These are phyloP conservation scores for Thermochaetoides dissita DNA, from an alignment of 2,329 filamentous ascomycete genomes.

Conservation along the genomic window DNA sequence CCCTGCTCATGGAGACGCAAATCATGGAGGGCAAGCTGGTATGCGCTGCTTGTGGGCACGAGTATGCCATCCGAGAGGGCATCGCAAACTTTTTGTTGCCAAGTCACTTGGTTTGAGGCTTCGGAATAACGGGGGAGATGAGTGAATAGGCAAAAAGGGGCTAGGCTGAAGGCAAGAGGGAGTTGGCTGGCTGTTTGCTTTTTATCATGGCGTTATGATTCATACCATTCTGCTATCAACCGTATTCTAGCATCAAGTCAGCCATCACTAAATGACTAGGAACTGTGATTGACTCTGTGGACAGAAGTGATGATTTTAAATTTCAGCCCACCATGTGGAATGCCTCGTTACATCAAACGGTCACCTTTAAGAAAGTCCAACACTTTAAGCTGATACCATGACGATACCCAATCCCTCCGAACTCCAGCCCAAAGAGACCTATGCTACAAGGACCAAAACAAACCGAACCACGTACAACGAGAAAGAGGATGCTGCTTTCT, in stretches of 20 bases:
- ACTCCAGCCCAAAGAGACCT: constrained; percentile 10
- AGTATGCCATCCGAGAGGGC: constrained; percentile 88
- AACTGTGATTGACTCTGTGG: neutral
- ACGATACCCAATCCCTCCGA: constrained; percentile 9
- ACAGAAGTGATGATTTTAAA: neutral
- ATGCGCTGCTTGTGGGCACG: constrained; percentile 82
- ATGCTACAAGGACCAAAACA: constrained; percentile 8
- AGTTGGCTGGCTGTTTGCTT: neutral
- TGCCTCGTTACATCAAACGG: too few species aligned
- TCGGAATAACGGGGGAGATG: neutral
- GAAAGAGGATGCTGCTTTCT: neutral
- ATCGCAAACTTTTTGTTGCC: constrained; percentile 94
- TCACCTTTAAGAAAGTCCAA: too few species aligned
- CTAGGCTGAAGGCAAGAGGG: neutral
- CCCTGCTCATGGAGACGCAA: constrained; percentile 74
- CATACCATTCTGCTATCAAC: neutral
- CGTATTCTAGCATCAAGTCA: neutral
- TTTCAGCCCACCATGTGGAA: too few species aligned
- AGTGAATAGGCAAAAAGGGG: neutral
- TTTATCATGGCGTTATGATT: constrained; percentile 3
- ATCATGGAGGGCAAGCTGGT: constrained; percentile 79
- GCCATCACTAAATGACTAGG: neutral
- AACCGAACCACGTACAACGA: constrained; percentile 1
- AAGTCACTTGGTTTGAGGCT: constrained; percentile 61
- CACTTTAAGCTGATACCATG: constrained; percentile 6